These are phyloP conservation scores for Rhododendron kiyosumense DNA, from an alignment of 148 eudicot species.

Conservation along the genomic window DNA sequence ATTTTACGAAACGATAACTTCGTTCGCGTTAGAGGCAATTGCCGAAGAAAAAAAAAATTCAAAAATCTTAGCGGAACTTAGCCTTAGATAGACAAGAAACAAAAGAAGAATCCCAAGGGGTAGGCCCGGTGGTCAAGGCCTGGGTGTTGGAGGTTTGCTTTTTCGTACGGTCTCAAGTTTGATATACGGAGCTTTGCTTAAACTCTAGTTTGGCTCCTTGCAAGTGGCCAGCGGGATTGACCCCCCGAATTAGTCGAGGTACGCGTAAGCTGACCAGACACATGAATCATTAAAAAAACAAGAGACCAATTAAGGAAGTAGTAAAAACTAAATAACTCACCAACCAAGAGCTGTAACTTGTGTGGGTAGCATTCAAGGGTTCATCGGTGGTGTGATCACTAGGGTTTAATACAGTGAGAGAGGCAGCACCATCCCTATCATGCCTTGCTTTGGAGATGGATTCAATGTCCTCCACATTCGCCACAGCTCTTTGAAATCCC, in stretches of 20 bases:
- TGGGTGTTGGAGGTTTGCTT: not conserved
- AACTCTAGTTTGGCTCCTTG: not conserved
- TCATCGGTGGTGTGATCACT: not conserved
- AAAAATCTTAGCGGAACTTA: no score
- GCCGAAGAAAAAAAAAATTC: no score
- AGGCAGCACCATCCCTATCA: constrained; percentile 12
- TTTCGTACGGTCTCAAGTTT: not conserved
- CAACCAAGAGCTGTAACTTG: constrained; percentile 21
- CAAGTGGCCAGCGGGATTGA: not conserved
- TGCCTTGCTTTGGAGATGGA: constrained; percentile 19
- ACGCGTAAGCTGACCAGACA: not conserved
- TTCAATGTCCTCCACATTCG: constrained; percentile 5
- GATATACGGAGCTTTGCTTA: not conserved
- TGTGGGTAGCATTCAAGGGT: not conserved
- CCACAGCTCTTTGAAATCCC: constrained; percentile 18
- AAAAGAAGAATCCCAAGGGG: not conserved
- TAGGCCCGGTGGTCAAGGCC: not conserved
- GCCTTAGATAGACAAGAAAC: no score
- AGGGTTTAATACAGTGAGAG: not conserved
- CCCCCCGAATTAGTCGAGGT: not conserved
- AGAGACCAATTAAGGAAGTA: not conserved
- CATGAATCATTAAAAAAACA: not conserved
- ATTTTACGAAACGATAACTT: not conserved
- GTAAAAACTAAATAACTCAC: constrained; percentile 7
- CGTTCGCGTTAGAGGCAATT: not conserved